Percentiles rank a stretch among this genome's conserved stretches.
These are phyloP conservation scores for Lipomyces japonicus DNA, from an alignment of 805 yeast species.

Conservation along the genomic window DNA sequence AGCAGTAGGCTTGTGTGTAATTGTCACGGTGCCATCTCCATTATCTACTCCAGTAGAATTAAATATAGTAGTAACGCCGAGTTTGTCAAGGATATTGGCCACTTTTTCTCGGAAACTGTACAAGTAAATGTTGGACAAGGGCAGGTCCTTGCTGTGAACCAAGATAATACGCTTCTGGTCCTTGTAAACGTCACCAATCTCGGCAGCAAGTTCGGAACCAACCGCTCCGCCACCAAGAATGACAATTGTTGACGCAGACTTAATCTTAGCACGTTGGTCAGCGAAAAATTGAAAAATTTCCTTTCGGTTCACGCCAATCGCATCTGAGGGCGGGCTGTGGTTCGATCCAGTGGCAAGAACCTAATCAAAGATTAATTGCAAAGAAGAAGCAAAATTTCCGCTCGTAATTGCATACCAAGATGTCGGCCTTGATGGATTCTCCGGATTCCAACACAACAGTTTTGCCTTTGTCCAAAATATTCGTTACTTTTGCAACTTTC, in stretches of 20 bases:
- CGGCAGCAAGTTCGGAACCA: slow-evolving; percentile 52
- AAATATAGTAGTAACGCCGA: slow-evolving; percentile 27
- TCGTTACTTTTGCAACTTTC: slow-evolving; percentile 6
- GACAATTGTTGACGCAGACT: slow-evolving; percentile 41
- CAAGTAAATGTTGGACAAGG: slow-evolving; percentile 20
- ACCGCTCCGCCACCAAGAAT: slow-evolving; percentile 53
- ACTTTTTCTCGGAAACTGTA: slow-evolving; percentile 18
- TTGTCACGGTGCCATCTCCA: slow-evolving; percentile 13
- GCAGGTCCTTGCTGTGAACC: slow-evolving; percentile 25
- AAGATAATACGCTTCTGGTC: slow-evolving; percentile 38
- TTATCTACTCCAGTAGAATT: slow-evolving; percentile 16
- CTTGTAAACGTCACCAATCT: slow-evolving; percentile 43
- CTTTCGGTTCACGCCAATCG: slow-evolving; percentile 1
- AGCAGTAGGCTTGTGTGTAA: slow-evolving; percentile 1
- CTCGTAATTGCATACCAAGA: slow-evolving; percentile 7
- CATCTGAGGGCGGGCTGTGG: slow-evolving; percentile 6
- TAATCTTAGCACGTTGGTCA: slow-evolving; percentile 33
- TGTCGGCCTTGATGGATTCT: slow-evolving; percentile 6
- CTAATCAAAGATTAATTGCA: background rate
- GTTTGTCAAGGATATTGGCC: slow-evolving; percentile 18
- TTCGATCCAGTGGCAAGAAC: slow-evolving; percentile 23
- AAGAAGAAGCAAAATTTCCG: background rate
- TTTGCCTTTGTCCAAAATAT: slow-evolving; percentile 8
- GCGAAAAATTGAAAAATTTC: slow-evolving; percentile 9
- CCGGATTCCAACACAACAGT: slow-evolving; percentile 13